Base-by-base conservation (phyloP, 2,329 filamentous ascomycete species). In the Fusarium subtropicale region DNA sequence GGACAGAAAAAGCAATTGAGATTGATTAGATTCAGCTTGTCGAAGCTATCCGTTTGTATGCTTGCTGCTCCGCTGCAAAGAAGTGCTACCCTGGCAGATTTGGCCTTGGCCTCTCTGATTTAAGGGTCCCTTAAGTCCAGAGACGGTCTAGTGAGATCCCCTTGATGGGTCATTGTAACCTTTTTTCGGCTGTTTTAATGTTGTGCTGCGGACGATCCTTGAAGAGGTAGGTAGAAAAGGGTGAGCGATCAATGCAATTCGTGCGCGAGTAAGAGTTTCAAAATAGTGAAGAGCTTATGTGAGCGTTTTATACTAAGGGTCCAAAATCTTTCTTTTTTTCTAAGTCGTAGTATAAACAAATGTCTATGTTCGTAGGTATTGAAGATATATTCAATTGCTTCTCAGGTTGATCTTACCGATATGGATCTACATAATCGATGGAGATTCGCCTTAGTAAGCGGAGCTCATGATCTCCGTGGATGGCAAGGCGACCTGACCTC, bases 21-120 rank as follows among this genome's bases (percentile, higher is more conserved):
- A 71, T 71, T 69, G 68, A 71, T 71, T 71, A 71, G 68, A 71
- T 71, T 51, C 60, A 71, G 57, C 69, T 41, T 47, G 38, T 58
- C 38, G 36, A 44, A 46, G 33, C 51, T 47, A 69, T 66, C 63
- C 64, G 64, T 54, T 64, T 51, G 69, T 31, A 71, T 69, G 68
- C 46, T 56, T 36, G 38, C 42, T 36, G 15, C 63, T 66, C 63
- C 55, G 53, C 64, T 41, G 24, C 47, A 42, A 34, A 47, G 50
- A 46, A 41, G 46, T 34, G 26, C 38, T 59, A 51, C 59, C 64
- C 59, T 64, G 39, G 59, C 28, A 22, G n/a, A n/a, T 34, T 55
- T 55, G 26, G 30, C 30, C 47, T 39, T 44, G 58, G 58, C 45
- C 52, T 62, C 34, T 54, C 30, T 42, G 47, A 39, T 47, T 55